Evolutionary conservation across 2,329 filamentous ascomycete genomes (phyloP), one percentile per base, ranked within the genome.

Genomic region (Aaosphaeria arxii): DNA sequence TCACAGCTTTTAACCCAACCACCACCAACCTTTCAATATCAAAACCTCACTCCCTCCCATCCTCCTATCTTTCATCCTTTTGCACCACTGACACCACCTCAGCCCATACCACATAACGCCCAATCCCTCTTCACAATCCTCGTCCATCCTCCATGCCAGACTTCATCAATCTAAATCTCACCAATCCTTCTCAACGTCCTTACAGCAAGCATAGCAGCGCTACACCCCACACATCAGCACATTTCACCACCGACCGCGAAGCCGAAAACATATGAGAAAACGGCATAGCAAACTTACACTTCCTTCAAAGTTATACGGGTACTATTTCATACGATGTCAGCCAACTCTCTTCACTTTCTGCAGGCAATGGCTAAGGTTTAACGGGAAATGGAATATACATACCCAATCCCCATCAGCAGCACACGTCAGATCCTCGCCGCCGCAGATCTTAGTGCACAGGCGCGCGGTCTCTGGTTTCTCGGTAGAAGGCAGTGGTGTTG

Each of bases 91-190:
- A 2, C 33, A 36, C 58, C 60, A 36, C 52, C 54, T 30, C 17
- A 24, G 17, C 52, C 7, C 58, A 66, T 2, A 66, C 66, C 3
- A 61, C 66, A 1, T 80, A 80, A 50, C 64, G 74, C 5, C 64
- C 71, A 3, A 74, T 82, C 0, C 79, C 79, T 0, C 69, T 82
- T 1, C 71, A 73, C 47, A 74, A 24, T 24, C 17, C 17, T 24
- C 17, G 17, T n/a, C n/a, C n/a, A n/a, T n/a, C n/a, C n/a, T n/a
- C n/a, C n/a, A n/a, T n/a, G n/a, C 17, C 17, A 24, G 17, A 24
- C 17, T 24, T 24, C 17, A 24, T 24, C 2, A 24, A 24, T 24
- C 17, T n/a, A 24, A 24, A 24, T 24, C 17, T 24, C 17, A 24
- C 17, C 17, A 24, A 24, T 24, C 17, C 17, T 24, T 24, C 38